Conservation (phyloP, 2,329 filamentous ascomycete genomes). For the Aspergillus texensis region DNA sequence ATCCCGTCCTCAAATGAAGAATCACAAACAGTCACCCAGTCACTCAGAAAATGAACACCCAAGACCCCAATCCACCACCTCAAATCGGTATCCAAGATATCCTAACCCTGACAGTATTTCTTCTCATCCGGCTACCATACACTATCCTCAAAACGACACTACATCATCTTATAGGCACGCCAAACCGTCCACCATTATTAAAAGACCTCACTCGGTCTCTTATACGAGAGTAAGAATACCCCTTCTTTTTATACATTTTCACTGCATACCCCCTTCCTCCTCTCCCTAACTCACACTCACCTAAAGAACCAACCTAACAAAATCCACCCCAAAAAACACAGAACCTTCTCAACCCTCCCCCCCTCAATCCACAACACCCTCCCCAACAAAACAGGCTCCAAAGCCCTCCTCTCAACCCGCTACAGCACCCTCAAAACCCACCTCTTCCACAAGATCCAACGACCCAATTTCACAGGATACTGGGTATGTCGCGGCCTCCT, state of each 20-base stretch:
- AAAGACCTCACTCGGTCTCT: background rate
- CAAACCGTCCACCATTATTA: background rate
- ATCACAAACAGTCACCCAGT: background rate
- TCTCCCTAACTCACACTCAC: background rate
- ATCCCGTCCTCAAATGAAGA: background rate
- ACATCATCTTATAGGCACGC: background rate
- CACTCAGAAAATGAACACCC: background rate
- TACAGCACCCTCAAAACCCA: conserved; percentile 14
- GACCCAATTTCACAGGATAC: conserved; percentile 11
- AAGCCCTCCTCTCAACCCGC: conserved; percentile 10
- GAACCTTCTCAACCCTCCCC: background rate
- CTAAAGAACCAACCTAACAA: background rate
- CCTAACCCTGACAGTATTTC: background rate
- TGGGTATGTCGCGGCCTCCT: conserved; percentile 21
- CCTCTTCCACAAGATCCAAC: conserved; percentile 15
- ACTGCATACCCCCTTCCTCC: background rate
- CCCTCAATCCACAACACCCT: conserved; percentile 11
- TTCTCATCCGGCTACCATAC: background rate
- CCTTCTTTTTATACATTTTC: no score
- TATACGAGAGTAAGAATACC: background rate
- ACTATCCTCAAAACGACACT: background rate
- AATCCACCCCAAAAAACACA: background rate
- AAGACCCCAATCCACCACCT: background rate
- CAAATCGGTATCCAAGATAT: background rate
- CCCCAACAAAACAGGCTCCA: conserved; percentile 8